phyloP scores from a whole-genome alignment of 164 flowering plant genomes.

The Magnolia officinalis region DNA sequence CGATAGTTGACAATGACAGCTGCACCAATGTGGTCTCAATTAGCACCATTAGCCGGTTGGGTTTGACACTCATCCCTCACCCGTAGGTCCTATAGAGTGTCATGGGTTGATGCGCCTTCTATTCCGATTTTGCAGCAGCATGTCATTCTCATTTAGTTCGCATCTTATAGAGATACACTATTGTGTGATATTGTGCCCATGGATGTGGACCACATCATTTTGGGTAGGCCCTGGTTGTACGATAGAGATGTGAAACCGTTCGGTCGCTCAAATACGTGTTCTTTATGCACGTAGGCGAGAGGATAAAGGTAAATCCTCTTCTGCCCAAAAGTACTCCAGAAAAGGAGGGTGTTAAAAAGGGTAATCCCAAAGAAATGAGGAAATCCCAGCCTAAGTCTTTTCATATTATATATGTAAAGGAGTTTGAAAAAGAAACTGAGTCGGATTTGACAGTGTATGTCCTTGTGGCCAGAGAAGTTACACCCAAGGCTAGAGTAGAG shows the following conservation, averaged over 20 bases:
- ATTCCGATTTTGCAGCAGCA: neutral
- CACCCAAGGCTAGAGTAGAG: neutral
- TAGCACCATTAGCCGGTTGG: neutral
- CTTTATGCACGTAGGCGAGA: neutral
- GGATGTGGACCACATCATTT: slow-evolving; percentile 1
- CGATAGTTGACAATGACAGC: neutral
- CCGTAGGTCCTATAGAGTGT: neutral
- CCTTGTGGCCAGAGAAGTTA: neutral
- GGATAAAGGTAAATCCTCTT: neutral
- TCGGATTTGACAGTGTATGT: neutral
- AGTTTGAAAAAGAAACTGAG: neutral
- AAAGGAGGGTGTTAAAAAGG: neutral
- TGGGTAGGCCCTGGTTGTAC: neutral
- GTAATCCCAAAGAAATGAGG: neutral
- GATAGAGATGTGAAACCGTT: neutral
- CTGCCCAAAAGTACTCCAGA: neutral
- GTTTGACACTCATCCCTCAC: neutral
- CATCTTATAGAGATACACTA: neutral
- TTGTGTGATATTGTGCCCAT: slow-evolving; percentile 1
- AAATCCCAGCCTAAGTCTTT: neutral
- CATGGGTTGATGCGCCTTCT: neutral
- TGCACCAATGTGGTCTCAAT: slow-evolving; percentile 6
- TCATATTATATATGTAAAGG: neutral
- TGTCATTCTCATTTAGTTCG: neutral
- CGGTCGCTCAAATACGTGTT: neutral